Evolutionary conservation across 2,329 filamentous ascomycete genomes (phyloP), one percentile per base, ranked within the genome.

Genomic region (Penicillium sp.): DNA sequence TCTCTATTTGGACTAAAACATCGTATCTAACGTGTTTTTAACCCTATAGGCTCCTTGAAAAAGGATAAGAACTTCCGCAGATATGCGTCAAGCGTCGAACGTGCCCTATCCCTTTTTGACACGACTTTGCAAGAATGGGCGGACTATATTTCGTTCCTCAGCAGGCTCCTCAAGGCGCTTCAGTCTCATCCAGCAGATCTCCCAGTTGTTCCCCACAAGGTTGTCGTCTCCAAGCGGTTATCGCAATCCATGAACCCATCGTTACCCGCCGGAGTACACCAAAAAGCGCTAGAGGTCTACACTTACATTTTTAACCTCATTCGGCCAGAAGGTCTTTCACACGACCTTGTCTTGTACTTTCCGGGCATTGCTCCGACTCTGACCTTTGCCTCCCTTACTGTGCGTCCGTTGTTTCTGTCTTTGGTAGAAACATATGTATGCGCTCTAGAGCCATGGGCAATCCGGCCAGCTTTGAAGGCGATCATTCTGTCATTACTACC

Each of bases 71-170:
- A 78, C 63, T 94, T 92, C 75, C 92, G 93, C 68, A 91, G 93
- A 76, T 99, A 98, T 86, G 92, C 93, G 49, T 87, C 90, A 53
- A 91, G 88, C 62, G 89, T 99, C 67, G 94, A 98, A 73, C 88
- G 93, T 76, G 91, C 93, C 38, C 85, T 99, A 65, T 87, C 91
- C 50, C 84, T 97, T 38, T 99, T 97, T 81, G 95, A 99, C 75
- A 93, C 92, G 17, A 89, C 92, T 31, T 84, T 97, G 69, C 93
- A 98, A 79, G 95, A 99, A 87, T 99, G 95, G 95, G 95, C 96
- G 53, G 95, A 99, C 80, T 99, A 99, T 75, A 99, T 99, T 72
- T 97, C 94, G 19, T 99, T 98, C 76, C 82, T 99, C 60, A 96
- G 91, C 74, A 88, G 92, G 65, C 84, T 99, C 53, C 83, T 97